A percentile compares a stretch with the other conserved stretches of the same genome.
Conservation (phyloP, 148 eudicot genomes). For the Oxyria digyna region DNA sequence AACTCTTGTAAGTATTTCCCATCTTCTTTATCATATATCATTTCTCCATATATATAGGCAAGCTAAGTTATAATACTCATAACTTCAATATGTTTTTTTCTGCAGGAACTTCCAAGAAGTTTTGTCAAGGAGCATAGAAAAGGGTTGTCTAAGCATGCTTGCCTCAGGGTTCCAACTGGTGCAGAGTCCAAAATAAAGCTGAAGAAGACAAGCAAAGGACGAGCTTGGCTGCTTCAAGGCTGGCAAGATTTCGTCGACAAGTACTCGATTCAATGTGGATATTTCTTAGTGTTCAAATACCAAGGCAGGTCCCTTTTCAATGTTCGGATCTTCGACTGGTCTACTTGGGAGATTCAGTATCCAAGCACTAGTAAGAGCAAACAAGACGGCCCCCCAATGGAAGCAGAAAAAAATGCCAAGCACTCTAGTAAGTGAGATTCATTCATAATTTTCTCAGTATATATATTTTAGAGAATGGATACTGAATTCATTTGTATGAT, state of each 20-base stretch:
- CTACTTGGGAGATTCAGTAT: not conserved
- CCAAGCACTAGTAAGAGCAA: not conserved
- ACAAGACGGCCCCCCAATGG: no score
- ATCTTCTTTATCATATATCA: no score
- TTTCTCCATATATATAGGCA: no score
- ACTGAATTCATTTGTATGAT: not conserved
- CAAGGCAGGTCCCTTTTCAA: not conserved
- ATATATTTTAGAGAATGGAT: not conserved
- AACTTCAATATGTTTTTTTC: no score
- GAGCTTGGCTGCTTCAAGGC: not conserved
- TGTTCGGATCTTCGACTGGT: not conserved
- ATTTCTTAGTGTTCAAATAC: not conserved
- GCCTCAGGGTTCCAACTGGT: not conserved
- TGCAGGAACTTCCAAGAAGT: no score
- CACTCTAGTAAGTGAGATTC: no score
- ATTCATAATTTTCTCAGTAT: not conserved
- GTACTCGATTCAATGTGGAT: not conserved
- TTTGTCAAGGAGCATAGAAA: no score
- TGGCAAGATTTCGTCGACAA: not conserved
- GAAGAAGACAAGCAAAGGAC: not conserved
- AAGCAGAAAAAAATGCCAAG: no score
- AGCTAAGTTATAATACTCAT: no score
- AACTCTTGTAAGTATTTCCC: no score
- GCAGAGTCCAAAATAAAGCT: not conserved
- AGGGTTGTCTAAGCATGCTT: not conserved